Evolutionary conservation across 2,329 filamentous ascomycete genomes (phyloP).

Genomic region (Colletotrichum nymphaeae): DNA sequence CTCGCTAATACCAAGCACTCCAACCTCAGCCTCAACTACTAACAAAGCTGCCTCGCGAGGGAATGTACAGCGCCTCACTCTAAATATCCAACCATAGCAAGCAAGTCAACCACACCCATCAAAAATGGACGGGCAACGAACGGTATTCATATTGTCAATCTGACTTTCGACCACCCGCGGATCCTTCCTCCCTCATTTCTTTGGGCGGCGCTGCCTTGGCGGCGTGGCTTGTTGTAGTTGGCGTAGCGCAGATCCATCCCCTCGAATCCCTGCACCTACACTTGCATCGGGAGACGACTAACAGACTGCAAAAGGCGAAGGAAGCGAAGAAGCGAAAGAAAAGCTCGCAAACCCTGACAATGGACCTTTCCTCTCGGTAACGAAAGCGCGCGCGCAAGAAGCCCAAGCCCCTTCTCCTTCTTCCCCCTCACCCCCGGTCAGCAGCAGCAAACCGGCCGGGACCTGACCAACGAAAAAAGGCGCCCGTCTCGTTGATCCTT

Average conservation of each 20-base stretch:
- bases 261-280: background rate
- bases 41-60: background rate
- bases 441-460: conserved; percentile 22
- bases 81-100: background rate
- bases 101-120: too few relatives aligned
- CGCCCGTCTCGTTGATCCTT: background rate
- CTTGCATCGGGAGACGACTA: background rate
- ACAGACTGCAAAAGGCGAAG: background rate
- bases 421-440: background rate
- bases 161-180: background rate
- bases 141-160: background rate
- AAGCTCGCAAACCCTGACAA: background rate
- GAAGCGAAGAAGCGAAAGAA: background rate
- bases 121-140: background rate
- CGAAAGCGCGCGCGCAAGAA: background rate
- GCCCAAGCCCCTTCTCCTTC: background rate
- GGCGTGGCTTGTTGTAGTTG: conserved; percentile 32
- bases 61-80: background rate
- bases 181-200: conserved; percentile 29
- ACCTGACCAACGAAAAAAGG: conserved; percentile 24
- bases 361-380: background rate
- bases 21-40: background rate
- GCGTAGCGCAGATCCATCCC: conserved; percentile 23
- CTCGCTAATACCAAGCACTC: background rate
- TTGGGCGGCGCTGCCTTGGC: conserved; percentile 27